These are phyloP conservation scores for Funneliformis geosporum DNA, from an alignment of 192 early-diverging fungal genomes.

Conservation along the genomic window DNA sequence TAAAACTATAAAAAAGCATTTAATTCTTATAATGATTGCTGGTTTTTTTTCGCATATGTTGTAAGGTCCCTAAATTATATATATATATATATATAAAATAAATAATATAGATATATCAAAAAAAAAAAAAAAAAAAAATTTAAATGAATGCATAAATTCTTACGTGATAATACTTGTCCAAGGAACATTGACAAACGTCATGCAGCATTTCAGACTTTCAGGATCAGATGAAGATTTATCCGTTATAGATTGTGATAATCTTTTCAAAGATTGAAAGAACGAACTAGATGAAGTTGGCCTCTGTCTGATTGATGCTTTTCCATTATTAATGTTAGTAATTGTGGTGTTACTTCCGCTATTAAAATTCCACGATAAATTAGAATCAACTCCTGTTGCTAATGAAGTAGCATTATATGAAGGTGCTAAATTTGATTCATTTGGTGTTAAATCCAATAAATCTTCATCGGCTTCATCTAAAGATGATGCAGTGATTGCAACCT, in stretches of 20 bases:
- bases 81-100: too few species aligned
- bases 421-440: conserved; percentile 19
- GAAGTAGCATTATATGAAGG: not conserved
- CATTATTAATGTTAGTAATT: not conserved
- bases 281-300: conserved; percentile 41
- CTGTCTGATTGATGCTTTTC: conserved; percentile 9
- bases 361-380: not conserved
- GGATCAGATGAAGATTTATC: conserved; percentile 53
- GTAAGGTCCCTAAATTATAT: conserved; percentile 18
- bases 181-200: conserved; percentile 94
- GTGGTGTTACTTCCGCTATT: not conserved
- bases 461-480: conserved; percentile 39
- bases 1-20: not conserved
- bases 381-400: not conserved
- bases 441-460: conserved; percentile 6
- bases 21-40: not conserved
- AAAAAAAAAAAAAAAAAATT: not conserved
- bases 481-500: conserved; percentile 59
- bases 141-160: not conserved
- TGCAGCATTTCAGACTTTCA: conserved; percentile 76
- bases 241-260: conserved; percentile 54
- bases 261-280: conserved; percentile 52
- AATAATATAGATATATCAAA: too few species aligned
- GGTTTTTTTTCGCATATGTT: conserved; percentile 14
- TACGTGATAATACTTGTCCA: conserved; percentile 81